Evolutionary conservation across 2,329 filamentous ascomycete genomes (phyloP), one percentile per base, ranked within the genome.

Genomic region (Epichloe uncinata): DNA sequence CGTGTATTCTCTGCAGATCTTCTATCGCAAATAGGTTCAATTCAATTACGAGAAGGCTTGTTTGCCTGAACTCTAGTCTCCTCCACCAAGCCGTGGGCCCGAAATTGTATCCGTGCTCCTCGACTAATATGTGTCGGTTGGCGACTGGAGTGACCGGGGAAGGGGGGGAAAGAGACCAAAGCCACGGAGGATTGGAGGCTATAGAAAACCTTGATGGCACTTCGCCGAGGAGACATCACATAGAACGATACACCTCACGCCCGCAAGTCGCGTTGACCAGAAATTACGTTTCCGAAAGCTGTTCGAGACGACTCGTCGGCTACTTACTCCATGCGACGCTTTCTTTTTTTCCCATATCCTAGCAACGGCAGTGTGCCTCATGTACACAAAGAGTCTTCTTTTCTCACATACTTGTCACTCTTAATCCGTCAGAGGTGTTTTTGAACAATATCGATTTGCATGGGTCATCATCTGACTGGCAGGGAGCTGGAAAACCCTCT

Each of bases 11-110:
- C n/a, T 15, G 30, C 35, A 53, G 52, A 53, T 53, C 20, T 53
- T 53, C 36, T 53, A 53, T 33, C 52, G 52, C 34, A 53, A 53
- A 44, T 53, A 53, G 45, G n/a, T n/a, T n/a, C n/a, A n/a, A n/a
- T 4, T n/a, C 37, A 38, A 3, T 16, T 20, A 22, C 18, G 22
- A 45, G 22, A 45, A 34, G 47, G 26, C 22, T 15, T 40, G 35
- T 38, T 33, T 45, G 42, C 26, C 26, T 40, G 22, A 12, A 34
- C 4, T 7, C 6, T 3, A n/a, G 41, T 6, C 16, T 38, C 7
- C n/a, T 40, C 42, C 34, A 35, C 20, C 15, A 12, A 34, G 11
- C 15, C 36, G 16, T 13, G 15, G 41, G 47, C 9, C 18, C 12
- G 40, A 41, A 48, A 18, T 13, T 20, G 18, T 7, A 42, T 20